phyloP scores from a whole-genome alignment of 345 rosid species.

The Chamaenerion angustifolium region DNA sequence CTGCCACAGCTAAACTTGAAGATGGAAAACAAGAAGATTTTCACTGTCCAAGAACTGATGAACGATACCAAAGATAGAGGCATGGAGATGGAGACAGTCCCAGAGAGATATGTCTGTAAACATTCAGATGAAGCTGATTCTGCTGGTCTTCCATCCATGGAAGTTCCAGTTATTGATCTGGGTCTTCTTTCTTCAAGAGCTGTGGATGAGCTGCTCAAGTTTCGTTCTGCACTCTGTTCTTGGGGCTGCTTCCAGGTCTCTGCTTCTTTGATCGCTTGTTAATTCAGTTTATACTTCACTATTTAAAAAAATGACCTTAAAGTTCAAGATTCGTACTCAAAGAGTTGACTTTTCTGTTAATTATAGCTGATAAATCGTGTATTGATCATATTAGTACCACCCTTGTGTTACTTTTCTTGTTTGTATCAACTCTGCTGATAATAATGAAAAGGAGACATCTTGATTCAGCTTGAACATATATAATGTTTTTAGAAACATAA shows the following conservation, averaged over 20 bases:
- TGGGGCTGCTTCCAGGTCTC: conserved; percentile 77
- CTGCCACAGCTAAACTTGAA: neutral
- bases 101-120: conserved; percentile 26
- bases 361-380: too few species aligned
- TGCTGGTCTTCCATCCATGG: conserved; percentile 23
- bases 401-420: too few species aligned
- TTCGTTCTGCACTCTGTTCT: conserved; percentile 34
- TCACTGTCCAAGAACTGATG: conserved; percentile 32
- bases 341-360: too few species aligned
- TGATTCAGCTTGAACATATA: too few species aligned
- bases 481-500: too few species aligned
- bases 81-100: conserved; percentile 18
- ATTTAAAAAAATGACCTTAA: too few species aligned
- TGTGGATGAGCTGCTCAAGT: conserved; percentile 28
- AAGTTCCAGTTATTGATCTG: conserved; percentile 45
- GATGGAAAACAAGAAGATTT: conserved; percentile 11
- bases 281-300: neutral
- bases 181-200: conserved; percentile 36
- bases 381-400: too few species aligned
- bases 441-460: too few species aligned
- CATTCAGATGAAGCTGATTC: conserved; percentile 12
- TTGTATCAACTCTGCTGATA: too few species aligned
- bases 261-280: neutral
- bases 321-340: too few species aligned
- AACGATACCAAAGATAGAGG: neutral